These are phyloP conservation scores for Serendipita sp. DNA, from an alignment of 768 basidiomycete species.

Conservation along the genomic window DNA sequence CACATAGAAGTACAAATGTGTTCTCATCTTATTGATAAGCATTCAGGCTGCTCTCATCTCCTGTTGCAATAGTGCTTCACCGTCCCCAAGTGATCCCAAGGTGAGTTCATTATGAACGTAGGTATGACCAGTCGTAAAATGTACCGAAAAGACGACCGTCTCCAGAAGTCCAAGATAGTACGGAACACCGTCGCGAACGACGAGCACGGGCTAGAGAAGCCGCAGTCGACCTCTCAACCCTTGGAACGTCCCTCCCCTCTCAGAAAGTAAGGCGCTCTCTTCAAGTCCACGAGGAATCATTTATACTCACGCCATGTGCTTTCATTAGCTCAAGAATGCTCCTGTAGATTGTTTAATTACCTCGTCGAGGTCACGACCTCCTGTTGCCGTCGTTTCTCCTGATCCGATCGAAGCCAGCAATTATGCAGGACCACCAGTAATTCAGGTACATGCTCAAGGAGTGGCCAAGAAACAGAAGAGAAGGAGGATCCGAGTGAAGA, in stretches of 20 bases:
- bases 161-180: not conserved
- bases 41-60: too few species aligned
- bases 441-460: not conserved
- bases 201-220: not conserved
- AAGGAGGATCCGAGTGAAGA: not conserved
- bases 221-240: not conserved
- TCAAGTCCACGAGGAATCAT: too few species aligned
- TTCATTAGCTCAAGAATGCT: too few species aligned
- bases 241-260: not conserved
- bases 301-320: too few species aligned
- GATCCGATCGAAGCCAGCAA: not conserved
- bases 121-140: too few species aligned
- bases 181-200: not conserved
- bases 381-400: not conserved
- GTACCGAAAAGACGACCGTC: not conserved
- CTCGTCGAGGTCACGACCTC: not conserved
- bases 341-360: too few species aligned
- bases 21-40: too few species aligned
- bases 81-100: too few species aligned
- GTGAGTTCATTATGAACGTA: too few species aligned
- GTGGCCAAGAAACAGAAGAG: not conserved
- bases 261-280: not conserved
- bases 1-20: too few species aligned
- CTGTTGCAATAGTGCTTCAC: too few species aligned
- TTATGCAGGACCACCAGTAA: not conserved